Evolutionary conservation across 768 basidiomycete species (phyloP), one percentile per base, ranked within the genome.

Genomic region (Kwoniella pini): DNA sequence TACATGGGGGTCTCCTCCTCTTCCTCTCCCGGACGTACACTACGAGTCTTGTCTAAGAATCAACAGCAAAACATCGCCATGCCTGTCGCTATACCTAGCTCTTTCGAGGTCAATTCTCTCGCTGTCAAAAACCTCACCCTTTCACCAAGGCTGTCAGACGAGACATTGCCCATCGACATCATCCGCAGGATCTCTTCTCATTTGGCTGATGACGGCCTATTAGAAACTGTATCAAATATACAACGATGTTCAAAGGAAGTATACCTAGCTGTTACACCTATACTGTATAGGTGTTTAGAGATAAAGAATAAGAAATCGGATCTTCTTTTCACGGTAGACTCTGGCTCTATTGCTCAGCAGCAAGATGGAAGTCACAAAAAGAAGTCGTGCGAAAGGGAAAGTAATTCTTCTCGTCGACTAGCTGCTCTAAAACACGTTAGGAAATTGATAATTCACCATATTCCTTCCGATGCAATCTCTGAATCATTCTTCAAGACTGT

Each of bases 201-300:
- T 40, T 52, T 64, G 0, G 45, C 28, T 4, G 26, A 28, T 10
- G 50, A 63, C 17, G 60, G 45, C 1, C 28, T n/a, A 17, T n/a
- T 44, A 1, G 26, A 21, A 5, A 36, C 62, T 12, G 40, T 57
- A 17, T 22, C 54, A 2, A 21, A 49, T 38, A 27, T 61, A 9
- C 59, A 61, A n/a, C 39, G 44, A 38, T 45, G 46, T 45, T 69
- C 55, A 17, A 54, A 60, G 33, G 57, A 36, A n/a, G 31, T 61
- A 3, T 65, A 63, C 28, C 21, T 59, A 17, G 61, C 57, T 22
- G 21, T 69, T 15, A 55, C 54, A 9, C 67, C 67, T 4, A 40
- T 57, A 4, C 24, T 69, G 0, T 69, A 65, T 36, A 39, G 40
- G 2, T 15, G 26, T 3, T 43, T 69, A 7, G 31, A 53, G 4